These are phyloP conservation scores for Flammula alnicola DNA, from an alignment of 1,284 basidiomycete species.

Conservation along the genomic window DNA sequence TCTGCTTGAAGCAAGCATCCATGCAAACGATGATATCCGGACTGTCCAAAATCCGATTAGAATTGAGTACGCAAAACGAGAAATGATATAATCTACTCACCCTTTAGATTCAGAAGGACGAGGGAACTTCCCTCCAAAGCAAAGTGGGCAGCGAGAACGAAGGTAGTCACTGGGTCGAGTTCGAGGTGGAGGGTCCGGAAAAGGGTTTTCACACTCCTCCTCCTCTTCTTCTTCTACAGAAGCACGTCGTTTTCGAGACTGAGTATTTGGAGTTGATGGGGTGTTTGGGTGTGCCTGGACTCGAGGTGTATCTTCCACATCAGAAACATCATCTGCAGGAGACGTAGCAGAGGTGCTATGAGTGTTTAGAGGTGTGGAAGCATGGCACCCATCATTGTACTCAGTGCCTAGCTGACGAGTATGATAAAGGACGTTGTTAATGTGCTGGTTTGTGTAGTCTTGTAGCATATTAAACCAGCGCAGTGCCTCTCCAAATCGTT, in stretches of 20 bases:
- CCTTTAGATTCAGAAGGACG: not conserved
- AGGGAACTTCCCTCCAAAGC: slow-evolving; percentile 15
- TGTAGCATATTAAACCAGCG: slow-evolving; percentile 16
- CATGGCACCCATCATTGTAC: too few relatives aligned
- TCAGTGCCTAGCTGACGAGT: slow-evolving; percentile 1
- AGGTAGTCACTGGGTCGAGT: slow-evolving; percentile 16
- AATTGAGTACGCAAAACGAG: not conserved
- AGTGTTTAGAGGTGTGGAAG: too few relatives aligned
- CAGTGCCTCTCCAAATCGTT: slow-evolving; percentile 13
- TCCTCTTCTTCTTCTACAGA: not conserved
- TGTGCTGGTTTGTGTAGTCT: slow-evolving; percentile 6
- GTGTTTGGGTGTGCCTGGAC: too few relatives aligned
- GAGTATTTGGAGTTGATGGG: too few relatives aligned
- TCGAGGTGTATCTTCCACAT: too few relatives aligned
- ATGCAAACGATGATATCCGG: not conserved
- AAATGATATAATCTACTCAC: not conserved
- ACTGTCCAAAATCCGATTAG: not conserved
- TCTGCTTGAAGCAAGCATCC: not conserved
- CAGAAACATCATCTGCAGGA: too few relatives aligned
- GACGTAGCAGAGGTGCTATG: too few relatives aligned
- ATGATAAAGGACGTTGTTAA: not conserved
- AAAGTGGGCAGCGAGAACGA: slow-evolving; percentile 12
- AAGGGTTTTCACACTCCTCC: not conserved
- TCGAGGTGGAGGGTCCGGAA: too few relatives aligned
- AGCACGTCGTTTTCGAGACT: too few relatives aligned